Conservation (phyloP, 2,329 filamentous ascomycete species). For the Clarireedia sp. region DNA sequence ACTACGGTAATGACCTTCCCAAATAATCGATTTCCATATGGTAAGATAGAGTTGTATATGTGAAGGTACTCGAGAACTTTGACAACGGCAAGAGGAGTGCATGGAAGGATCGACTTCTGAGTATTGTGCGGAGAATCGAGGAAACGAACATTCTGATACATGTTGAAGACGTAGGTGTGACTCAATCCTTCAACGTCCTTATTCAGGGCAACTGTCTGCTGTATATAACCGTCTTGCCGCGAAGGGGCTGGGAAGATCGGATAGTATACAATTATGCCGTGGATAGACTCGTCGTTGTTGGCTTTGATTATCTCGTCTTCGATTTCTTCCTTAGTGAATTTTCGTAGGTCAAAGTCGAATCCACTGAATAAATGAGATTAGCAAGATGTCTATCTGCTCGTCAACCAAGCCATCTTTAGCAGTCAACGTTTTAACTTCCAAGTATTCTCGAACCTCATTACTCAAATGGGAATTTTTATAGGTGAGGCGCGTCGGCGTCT, state of each 20-base stretch:
- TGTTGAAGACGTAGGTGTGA: constrained; percentile 94
- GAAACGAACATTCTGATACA: constrained; percentile 98
- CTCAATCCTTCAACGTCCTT: constrained; percentile 96
- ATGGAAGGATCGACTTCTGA: constrained; percentile 89
- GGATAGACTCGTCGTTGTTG: constrained; percentile 68
- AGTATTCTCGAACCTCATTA: no score
- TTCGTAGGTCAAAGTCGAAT: constrained; percentile 79
- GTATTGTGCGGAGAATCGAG: constrained; percentile 69
- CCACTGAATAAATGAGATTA: constrained; percentile 47
- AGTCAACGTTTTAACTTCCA: no score
- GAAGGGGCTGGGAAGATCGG: constrained; percentile 80
- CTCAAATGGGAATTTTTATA: no score
- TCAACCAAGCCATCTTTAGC: no score
- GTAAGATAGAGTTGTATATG: constrained; percentile 92
- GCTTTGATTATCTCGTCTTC: constrained; percentile 83
- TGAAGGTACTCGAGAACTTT: constrained; percentile 95
- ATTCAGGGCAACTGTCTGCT: constrained; percentile 80
- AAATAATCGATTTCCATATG: constrained; percentile 85
- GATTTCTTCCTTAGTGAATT: constrained; percentile 77
- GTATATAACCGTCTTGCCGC: constrained; percentile 86
- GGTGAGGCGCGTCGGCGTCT: no score
- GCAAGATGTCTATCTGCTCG: neutral
- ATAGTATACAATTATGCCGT: constrained; percentile 96
- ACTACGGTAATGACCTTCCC: constrained; percentile 94
- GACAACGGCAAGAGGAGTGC: constrained; percentile 90